Evolutionary conservation across 1,139 yeast genomes (phyloP).

Genomic region (Petasospora rhodanensis): DNA sequence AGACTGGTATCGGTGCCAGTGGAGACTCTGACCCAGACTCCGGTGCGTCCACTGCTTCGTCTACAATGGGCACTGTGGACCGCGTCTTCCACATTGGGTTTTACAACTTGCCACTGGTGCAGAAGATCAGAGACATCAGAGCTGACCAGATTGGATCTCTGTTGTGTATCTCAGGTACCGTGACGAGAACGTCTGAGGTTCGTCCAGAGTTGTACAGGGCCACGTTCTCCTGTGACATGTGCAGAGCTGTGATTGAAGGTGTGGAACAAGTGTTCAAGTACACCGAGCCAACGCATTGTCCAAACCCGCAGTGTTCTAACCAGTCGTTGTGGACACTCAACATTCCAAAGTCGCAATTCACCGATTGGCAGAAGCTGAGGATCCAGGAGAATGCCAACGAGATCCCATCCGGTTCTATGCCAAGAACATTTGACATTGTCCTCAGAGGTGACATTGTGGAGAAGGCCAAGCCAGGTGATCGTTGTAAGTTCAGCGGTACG

Average conservation of each 20-base stretch:
- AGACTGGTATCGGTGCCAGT: slow-evolving; percentile 34
- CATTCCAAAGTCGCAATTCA: slow-evolving; percentile 77
- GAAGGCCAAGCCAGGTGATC: slow-evolving; percentile 96
- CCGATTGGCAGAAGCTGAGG: slow-evolving; percentile 97
- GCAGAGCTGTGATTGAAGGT: slow-evolving; percentile 81
- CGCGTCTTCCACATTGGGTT: slow-evolving; percentile 86
- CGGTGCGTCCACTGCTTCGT: slow-evolving; percentile 17
- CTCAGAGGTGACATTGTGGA: slow-evolving; percentile 94
- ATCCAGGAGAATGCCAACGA: slow-evolving; percentile 94
- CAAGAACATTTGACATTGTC: slow-evolving; percentile 90
- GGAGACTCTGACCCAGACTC: slow-evolving; percentile 22
- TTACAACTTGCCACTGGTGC: slow-evolving; percentile 76
- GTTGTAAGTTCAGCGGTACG: slow-evolving; percentile 91
- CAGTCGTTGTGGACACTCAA: slow-evolving; percentile 83
- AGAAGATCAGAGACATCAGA: slow-evolving; percentile 84
- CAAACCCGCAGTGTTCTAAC: slow-evolving; percentile 82
- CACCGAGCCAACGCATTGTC: slow-evolving; percentile 93
- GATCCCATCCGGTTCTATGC: slow-evolving; percentile 99
- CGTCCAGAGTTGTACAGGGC: slow-evolving; percentile 91
- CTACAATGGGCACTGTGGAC: slow-evolving; percentile 41
- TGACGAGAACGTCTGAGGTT: slow-evolving; percentile 94
- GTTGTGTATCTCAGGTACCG: slow-evolving; percentile 88
- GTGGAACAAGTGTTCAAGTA: slow-evolving; percentile 91
- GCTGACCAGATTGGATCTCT: slow-evolving; percentile 87
- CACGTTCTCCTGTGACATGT: slow-evolving; percentile 83